A percentile compares a stretch with the other conserved stretches of the same genome.
phyloP scores from a whole-genome alignment of 1,284 basidiomycete genomes.

The Blastosporella zonata region DNA sequence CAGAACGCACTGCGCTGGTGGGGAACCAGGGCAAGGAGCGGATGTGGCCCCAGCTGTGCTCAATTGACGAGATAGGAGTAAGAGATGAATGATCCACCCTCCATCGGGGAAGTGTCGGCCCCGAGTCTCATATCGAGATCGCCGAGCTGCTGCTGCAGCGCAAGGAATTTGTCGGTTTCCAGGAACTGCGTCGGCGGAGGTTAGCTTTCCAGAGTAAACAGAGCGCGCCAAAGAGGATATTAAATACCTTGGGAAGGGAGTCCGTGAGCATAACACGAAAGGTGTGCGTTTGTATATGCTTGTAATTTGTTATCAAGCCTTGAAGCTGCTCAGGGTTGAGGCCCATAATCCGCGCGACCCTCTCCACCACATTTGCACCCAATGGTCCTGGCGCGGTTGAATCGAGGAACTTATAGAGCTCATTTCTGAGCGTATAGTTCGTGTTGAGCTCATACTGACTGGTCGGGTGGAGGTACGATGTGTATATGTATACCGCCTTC shows the following conservation, averaged over 20 bases:
- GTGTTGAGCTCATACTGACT: slow-evolving; percentile 17
- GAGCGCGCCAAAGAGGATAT: neutral
- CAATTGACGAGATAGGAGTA: slow-evolving; percentile 15
- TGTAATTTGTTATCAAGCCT: slow-evolving; percentile 12
- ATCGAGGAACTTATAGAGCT: slow-evolving; percentile 14
- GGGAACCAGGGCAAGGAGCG: neutral
- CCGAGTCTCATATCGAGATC: slow-evolving; percentile 3
- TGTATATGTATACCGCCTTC: slow-evolving; percentile 14
- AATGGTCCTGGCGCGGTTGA: neutral
- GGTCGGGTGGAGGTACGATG: slow-evolving; percentile 15
- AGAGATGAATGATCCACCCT: slow-evolving; percentile 6
- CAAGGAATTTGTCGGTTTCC: slow-evolving; percentile 11
- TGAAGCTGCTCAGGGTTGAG: slow-evolving; percentile 15
- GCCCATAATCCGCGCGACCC: slow-evolving; percentile 9
- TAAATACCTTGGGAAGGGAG: slow-evolving; percentile 15
- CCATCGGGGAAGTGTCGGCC: neutral
- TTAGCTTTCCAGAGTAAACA: neutral
- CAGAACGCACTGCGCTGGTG: neutral
- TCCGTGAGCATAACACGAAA: slow-evolving; percentile 19
- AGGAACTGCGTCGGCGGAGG: slow-evolving; percentile 9
- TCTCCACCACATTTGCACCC: slow-evolving; percentile 1
- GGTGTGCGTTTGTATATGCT: slow-evolving; percentile 11
- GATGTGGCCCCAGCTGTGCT: neutral
- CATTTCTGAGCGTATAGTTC: slow-evolving; percentile 13
- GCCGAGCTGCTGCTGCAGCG: slow-evolving; percentile 5